These are phyloP conservation scores for Rhizopogon hawkerae DNA, from an alignment of 1,284 basidiomycete species.

Conservation along the genomic window DNA sequence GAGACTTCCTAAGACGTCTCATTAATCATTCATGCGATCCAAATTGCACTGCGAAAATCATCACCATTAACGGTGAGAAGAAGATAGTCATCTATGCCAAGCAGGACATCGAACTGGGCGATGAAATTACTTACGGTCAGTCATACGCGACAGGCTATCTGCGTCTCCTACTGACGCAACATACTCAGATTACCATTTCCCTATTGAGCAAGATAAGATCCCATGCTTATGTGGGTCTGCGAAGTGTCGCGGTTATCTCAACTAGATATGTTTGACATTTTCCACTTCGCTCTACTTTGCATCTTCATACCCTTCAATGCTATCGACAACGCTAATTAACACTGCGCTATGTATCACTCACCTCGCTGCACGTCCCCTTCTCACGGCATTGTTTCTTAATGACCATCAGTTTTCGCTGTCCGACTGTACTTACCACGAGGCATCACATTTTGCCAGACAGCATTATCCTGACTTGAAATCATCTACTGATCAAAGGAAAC, in stretches of 20 bases:
- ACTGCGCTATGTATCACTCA: conserved; percentile 9
- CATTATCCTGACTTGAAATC: too few species aligned
- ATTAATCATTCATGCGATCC: conserved; percentile 98
- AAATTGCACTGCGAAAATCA: conserved; percentile 97
- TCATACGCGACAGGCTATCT: conserved; percentile 6
- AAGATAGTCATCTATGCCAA: conserved; percentile 99
- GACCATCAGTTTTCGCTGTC: conserved; percentile 1
- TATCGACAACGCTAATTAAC: conserved; percentile 6
- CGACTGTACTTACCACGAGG: too few species aligned
- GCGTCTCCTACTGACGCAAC: background rate
- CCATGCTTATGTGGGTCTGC: conserved; percentile 81
- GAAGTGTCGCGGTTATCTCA: conserved; percentile 86
- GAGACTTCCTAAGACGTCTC: conserved; percentile 52
- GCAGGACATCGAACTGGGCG: conserved; percentile 84
- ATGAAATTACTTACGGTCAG: conserved; percentile 89
- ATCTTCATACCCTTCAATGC: conserved; percentile 8
- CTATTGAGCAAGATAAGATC: conserved; percentile 88
- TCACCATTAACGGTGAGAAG: conserved; percentile 96
- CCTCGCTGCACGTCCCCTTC: conserved; percentile 1
- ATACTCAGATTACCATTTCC: conserved; percentile 80
- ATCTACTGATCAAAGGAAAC: too few species aligned
- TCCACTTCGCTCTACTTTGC: conserved; percentile 5
- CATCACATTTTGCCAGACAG: too few species aligned
- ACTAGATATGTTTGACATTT: conserved; percentile 36
- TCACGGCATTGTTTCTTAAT: conserved; percentile 9